Conservation (phyloP, 352 stramenopile genomes). For the Pythium pyrilobum region DNA sequence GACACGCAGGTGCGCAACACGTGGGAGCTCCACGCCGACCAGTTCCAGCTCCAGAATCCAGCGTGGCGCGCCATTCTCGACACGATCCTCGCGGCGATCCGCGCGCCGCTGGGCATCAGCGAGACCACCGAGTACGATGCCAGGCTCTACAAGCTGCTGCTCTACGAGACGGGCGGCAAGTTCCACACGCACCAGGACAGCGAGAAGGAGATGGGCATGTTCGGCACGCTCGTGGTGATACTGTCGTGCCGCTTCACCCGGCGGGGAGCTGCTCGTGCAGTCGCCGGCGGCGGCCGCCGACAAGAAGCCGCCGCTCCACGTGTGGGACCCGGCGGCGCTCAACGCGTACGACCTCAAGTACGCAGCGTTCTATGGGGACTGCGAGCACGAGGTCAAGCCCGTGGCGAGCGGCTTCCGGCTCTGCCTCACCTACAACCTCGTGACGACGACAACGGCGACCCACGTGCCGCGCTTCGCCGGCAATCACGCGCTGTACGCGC, state of each 20-base stretch:
- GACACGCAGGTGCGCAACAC: constrained; percentile 20
- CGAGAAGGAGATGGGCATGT: constrained; percentile 46
- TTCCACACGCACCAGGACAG: constrained; percentile 42
- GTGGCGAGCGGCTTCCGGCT: constrained; percentile 14
- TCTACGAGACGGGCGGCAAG: constrained; percentile 35
- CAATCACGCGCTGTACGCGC: not conserved
- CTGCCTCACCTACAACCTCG: constrained; percentile 20
- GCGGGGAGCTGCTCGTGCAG: constrained; percentile 16
- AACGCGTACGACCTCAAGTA: constrained; percentile 16
- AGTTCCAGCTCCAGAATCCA: constrained; percentile 9
- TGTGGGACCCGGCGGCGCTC: constrained; percentile 6
- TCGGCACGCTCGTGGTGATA: constrained; percentile 40
- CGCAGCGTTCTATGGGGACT: constrained; percentile 21
- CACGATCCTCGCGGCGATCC: constrained; percentile 1
- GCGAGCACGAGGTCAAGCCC: constrained; percentile 14
- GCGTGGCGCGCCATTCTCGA: constrained; percentile 6
- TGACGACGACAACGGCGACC: not conserved
- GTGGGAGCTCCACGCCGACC: constrained; percentile 13
- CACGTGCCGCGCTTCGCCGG: constrained; percentile 9
- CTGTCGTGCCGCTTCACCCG: constrained; percentile 23
- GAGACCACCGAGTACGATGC: constrained; percentile 2
- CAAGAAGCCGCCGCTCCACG: not conserved
- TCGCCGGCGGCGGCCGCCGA: not conserved
- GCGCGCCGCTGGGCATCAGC: constrained; percentile 6
- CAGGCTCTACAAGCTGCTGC: constrained; percentile 36